These are phyloP conservation scores for Penicillium sumatraense DNA, from an alignment of 2,329 filamentous ascomycete genomes.

Conservation along the genomic window DNA sequence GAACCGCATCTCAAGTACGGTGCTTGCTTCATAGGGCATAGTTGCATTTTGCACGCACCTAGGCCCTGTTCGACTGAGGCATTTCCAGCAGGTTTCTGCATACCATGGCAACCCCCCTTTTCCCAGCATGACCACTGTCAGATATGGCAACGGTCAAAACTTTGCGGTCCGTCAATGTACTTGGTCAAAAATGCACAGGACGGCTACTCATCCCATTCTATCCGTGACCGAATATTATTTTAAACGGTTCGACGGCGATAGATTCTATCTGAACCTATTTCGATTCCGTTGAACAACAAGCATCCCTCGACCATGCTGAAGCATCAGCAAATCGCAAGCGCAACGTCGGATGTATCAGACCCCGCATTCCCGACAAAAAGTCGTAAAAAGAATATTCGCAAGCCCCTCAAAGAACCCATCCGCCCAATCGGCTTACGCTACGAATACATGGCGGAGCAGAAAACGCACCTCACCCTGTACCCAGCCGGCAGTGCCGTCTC, in stretches of 20 bases:
- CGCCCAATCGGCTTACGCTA: slow-evolving; percentile 2
- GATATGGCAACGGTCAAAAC: not conserved
- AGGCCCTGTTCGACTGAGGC: not conserved
- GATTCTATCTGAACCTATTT: not conserved
- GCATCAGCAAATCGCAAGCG: not conserved
- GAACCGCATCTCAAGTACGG: not conserved
- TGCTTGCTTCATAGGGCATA: not conserved
- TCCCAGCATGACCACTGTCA: not conserved
- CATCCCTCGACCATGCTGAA: not conserved
- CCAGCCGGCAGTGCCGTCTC: not conserved
- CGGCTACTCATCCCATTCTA: not conserved
- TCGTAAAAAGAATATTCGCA: not conserved
- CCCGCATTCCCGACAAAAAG: not conserved
- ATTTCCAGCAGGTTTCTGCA: not conserved
- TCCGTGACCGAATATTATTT: not conserved
- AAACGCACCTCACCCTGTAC: not conserved
- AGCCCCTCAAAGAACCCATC: not conserved
- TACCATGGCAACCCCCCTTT: not conserved
- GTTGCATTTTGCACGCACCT: not conserved
- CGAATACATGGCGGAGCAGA: not conserved
- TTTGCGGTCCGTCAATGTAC: not conserved
- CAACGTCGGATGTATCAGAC: not conserved
- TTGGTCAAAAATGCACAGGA: not conserved
- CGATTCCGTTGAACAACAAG: not conserved
- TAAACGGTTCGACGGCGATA: not conserved